Conservation (phyloP, 495 filamentous ascomycete genomes). For the Aspergillus heteromorphus region DNA sequence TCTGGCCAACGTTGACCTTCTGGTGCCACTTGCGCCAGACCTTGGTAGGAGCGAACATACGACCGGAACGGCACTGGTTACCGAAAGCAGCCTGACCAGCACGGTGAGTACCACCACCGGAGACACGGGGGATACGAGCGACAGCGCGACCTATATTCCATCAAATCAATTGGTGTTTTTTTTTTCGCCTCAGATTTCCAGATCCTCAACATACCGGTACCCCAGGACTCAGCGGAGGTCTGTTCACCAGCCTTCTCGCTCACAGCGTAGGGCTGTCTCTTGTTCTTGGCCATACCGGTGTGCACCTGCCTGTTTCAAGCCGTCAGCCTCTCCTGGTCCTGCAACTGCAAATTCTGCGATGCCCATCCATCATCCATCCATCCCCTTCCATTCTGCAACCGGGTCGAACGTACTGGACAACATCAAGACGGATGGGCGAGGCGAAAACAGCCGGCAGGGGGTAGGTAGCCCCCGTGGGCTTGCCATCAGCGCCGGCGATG, state of each 20-base stretch:
- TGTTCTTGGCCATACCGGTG: constrained; percentile 99
- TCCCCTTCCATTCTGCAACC: no score
- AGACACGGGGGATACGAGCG: constrained; percentile 99
- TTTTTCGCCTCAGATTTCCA: constrained; percentile 7
- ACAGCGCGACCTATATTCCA: constrained; percentile 97
- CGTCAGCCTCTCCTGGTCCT: constrained; percentile 29
- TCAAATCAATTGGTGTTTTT: constrained; percentile 19
- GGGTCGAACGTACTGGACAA: constrained; percentile 70
- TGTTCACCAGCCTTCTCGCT: constrained; percentile 99
- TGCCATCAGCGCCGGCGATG: constrained; percentile 88
- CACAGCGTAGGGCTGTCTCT: constrained; percentile 98
- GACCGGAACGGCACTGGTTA: constrained; percentile 99
- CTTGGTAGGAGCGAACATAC: constrained; percentile 99
- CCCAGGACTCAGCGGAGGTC: constrained; percentile 99
- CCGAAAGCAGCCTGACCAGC: constrained; percentile 99
- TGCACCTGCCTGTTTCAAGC: constrained; percentile 67
- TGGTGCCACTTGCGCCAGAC: constrained; percentile 99
- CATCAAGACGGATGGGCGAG: constrained; percentile 94
- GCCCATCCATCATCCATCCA: constrained; percentile 14
- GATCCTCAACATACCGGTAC: constrained; percentile 80
- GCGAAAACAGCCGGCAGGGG: constrained; percentile 92
- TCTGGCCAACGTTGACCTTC: constrained; percentile 98
- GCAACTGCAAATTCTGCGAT: constrained; percentile 1
- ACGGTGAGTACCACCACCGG: constrained; percentile 99
- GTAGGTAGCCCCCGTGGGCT: constrained; percentile 76